Evolutionary conservation across 2,329 filamentous ascomycete genomes (phyloP).

Genomic region (Scytalidium lignicola): DNA sequence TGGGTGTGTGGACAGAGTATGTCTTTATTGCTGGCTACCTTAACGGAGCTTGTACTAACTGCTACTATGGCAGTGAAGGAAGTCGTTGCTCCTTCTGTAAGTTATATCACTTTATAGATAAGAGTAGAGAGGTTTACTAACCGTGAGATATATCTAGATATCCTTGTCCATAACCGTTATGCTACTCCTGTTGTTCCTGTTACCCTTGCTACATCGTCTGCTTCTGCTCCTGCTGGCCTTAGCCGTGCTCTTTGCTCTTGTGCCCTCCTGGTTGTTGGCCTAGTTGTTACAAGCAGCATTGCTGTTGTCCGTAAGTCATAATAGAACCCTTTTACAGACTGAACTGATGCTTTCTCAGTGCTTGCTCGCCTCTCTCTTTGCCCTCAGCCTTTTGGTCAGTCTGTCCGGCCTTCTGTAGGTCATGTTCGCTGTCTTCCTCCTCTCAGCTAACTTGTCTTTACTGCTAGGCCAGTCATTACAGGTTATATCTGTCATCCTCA

Average conservation of each 20-base stretch:
- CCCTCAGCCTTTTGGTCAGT: background rate
- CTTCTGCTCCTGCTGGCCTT: constrained; percentile 1
- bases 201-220: background rate
- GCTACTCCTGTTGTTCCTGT: background rate
- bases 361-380: background rate
- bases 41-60: constrained; percentile 5
- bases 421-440: background rate
- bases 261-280: background rate
- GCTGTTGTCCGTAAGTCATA: too few relatives aligned
- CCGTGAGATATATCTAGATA: background rate
- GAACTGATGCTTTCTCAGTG: too few relatives aligned
- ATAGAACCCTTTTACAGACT: too few relatives aligned
- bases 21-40: constrained; percentile 2
- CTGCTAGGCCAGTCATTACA: background rate
- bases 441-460: background rate
- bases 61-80: constrained; percentile 6
- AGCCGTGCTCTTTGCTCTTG: too few relatives aligned
- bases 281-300: too few relatives aligned
- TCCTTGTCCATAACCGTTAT: too few relatives aligned
- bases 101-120: background rate
- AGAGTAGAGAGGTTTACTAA: background rate
- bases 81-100: constrained; percentile 6
- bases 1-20: constrained; percentile 3
- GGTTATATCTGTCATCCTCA: background rate
- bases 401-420: background rate